These are phyloP conservation scores for Lasiodiplodia hormozganensis DNA, from an alignment of 2,329 filamentous ascomycete genomes.

Conservation along the genomic window DNA sequence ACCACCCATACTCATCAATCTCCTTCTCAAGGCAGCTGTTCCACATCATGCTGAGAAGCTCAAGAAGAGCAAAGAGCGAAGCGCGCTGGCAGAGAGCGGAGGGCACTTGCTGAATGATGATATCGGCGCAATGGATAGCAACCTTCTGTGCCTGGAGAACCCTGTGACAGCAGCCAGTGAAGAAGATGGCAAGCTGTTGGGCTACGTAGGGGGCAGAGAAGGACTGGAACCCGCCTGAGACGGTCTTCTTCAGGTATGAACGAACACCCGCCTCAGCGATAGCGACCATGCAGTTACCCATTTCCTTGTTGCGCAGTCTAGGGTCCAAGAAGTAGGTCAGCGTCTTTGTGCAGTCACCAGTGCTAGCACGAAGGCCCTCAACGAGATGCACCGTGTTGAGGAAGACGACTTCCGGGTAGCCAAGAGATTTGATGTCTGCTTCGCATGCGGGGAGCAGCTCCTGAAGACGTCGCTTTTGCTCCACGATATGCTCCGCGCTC, in stretches of 20 bases:
- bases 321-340: slow-evolving; percentile 95
- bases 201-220: slow-evolving; percentile 95
- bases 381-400: slow-evolving; percentile 89
- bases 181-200: slow-evolving; percentile 81
- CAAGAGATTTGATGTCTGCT: slow-evolving; percentile 79
- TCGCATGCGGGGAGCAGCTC: slow-evolving; percentile 78
- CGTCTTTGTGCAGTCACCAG: slow-evolving; percentile 88
- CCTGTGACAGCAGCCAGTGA: slow-evolving; percentile 90
- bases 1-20: slow-evolving; percentile 90
- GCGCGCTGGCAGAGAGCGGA: slow-evolving; percentile 89
- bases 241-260: slow-evolving; percentile 77
- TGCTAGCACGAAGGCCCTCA: slow-evolving; percentile 83
- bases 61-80: slow-evolving; percentile 90
- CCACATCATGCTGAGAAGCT: slow-evolving; percentile 95
- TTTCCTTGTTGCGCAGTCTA: slow-evolving; percentile 69
- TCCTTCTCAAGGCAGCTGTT: slow-evolving; percentile 91
- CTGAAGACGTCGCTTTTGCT: slow-evolving; percentile 80
- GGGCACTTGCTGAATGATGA: slow-evolving; percentile 82
- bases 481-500: slow-evolving; percentile 75
- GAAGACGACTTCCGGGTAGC: slow-evolving; percentile 91
- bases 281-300: slow-evolving; percentile 68
- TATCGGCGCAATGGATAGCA: slow-evolving; percentile 81
- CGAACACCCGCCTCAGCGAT: slow-evolving; percentile 75
- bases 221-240: slow-evolving; percentile 72
- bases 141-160: slow-evolving; percentile 91